Percentiles rank a stretch among this genome's conserved stretches.
Evolutionary conservation across 2,329 filamentous ascomycete genomes (phyloP).

Genomic region (Venturia asperata): DNA sequence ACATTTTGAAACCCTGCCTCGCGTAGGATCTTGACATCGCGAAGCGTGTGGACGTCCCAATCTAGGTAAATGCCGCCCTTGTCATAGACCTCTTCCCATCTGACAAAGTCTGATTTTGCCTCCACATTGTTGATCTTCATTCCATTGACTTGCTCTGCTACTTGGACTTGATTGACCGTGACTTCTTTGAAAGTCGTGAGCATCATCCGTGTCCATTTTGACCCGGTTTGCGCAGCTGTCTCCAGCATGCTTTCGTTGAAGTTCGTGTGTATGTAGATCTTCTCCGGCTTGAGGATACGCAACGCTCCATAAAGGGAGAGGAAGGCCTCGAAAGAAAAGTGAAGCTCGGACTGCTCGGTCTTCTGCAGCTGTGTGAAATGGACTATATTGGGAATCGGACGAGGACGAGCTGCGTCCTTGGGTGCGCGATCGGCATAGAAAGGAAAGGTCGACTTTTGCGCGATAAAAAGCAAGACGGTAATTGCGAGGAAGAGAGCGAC

Average conservation of each 20-base stretch:
- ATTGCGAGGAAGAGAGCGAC: neutral
- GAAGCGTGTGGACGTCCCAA: neutral
- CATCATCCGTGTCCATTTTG: constrained; percentile 1
- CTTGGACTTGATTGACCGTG: neutral
- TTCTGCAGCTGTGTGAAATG: constrained; percentile 2
- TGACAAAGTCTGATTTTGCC: neutral
- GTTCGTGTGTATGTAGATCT: constrained; percentile 2
- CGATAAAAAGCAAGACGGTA: neutral
- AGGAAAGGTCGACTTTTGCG: neutral
- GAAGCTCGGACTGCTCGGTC: neutral
- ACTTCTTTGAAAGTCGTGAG: neutral
- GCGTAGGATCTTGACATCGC: neutral
- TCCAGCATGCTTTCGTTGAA: neutral
- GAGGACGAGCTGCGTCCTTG: neutral
- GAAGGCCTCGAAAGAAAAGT: neutral
- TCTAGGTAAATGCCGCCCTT: neutral
- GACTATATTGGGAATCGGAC: neutral
- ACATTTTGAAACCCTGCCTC: constrained; percentile 1
- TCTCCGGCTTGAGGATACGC: constrained; percentile 4
- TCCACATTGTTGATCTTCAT: neutral
- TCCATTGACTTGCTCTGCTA: neutral
- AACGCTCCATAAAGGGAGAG: neutral
- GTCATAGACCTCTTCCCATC: neutral
- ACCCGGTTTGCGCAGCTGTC: neutral
- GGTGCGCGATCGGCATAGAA: neutral